Conservation (phyloP, 306 rosid species). For the Parietaria judaica region DNA sequence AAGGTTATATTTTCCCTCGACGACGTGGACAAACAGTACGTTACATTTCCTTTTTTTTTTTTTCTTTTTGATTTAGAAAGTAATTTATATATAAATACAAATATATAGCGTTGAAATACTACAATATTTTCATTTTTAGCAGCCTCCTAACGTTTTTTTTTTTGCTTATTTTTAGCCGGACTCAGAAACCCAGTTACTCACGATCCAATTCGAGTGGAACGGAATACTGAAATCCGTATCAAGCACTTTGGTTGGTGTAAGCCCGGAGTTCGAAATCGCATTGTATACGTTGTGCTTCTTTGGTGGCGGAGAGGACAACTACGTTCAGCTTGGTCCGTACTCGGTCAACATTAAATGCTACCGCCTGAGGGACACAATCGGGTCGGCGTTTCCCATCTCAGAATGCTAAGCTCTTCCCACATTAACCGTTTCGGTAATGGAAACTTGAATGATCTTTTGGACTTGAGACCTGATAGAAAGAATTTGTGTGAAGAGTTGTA, state of each 20-base stretch:
- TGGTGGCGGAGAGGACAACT: conserved; percentile 68
- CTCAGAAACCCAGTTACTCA: conserved; percentile 79
- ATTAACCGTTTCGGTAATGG: no score
- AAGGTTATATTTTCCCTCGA: conserved; percentile 88
- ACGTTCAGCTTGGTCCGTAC: conserved; percentile 80
- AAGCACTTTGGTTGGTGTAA: conserved; percentile 89
- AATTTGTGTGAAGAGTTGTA: no score
- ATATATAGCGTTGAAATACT: no score
- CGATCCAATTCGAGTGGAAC: conserved; percentile 92
- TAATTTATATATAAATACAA: no score
- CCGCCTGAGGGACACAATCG: conserved; percentile 54
- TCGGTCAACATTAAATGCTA: conserved; percentile 76
- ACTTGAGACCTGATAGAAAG: no score
- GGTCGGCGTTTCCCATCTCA: conserved; percentile 75
- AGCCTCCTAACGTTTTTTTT: not conserved
- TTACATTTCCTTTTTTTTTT: conserved; percentile 13
- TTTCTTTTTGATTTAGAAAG: not conserved
- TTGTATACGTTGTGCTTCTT: conserved; percentile 79
- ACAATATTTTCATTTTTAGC: not conserved
- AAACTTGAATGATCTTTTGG: no score
- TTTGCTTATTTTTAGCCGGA: conserved; percentile 68
- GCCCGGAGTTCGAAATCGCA: conserved; percentile 97
- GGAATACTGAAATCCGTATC: conserved; percentile 86
- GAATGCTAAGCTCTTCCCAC: conserved; percentile 25
- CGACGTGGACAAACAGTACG: conserved; percentile 69